Evolutionary conservation across 2,329 filamentous ascomycete species (phyloP), one percentile per base, ranked within the genome.

Genomic region (Fusarium sp.): DNA sequence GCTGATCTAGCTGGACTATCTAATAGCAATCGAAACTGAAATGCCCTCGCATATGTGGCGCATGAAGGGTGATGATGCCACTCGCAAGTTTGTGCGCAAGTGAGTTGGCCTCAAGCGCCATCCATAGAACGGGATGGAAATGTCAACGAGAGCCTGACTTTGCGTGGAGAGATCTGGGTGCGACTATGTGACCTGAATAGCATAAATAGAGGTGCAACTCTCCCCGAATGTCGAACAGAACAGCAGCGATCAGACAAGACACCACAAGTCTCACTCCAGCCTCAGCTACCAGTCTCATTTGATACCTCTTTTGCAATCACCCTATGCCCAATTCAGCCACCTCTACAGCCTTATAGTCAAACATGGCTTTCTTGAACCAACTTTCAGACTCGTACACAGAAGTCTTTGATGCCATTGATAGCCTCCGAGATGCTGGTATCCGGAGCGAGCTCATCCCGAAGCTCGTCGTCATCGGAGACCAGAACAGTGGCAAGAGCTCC

Each of bases 401-500:
- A 83, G 3, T 67, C 53, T 20, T 63, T 2, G 79, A 83, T 14
- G 74, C 79, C 14, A 80, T 83, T 40, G 80, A 83, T 60, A 77
- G 67, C 6, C 79, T 84, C 6, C 77, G 80, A 14, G 75, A 79
- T 16, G 73, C 77, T 4, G 81, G 81, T 1, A 74, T 83, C 49
- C 76, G 77, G 11, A 79, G 79, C 24, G 69, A 83, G 14, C 77
- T 79, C 31, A 74, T 87, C 0, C 86, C 85, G 3, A 83, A 87
- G 66, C 72, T 88, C 20, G 83, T 89, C 6, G 86, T 89, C 12
- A 89, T 86, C 62, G 90, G 90, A 4, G 87, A 91, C 67, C 89
- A 91, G 74, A 89, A 87, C 0, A 86, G 87, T 2, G 90, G 90
- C 3, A 92, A 92, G 78, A 91, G 88, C 62, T 91, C 89, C 0